phyloP scores from a whole-genome alignment of 129 eudicot genomes.

The Pulicaria dysenterica region DNA sequence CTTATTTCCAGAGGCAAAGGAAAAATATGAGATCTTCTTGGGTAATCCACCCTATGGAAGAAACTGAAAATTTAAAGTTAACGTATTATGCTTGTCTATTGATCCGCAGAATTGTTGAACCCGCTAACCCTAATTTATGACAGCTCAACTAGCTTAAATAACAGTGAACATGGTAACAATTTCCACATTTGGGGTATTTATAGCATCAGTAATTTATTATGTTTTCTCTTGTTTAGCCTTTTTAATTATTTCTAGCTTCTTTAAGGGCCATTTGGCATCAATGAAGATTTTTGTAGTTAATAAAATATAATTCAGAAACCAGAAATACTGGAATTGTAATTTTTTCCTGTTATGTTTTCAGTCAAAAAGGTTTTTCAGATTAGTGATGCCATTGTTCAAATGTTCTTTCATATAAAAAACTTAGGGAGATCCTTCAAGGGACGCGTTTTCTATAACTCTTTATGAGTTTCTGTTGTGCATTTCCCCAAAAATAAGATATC shows the following conservation, averaged over 20 bases:
- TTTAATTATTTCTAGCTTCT: background rate
- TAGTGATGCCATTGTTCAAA: background rate
- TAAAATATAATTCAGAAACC: slow-evolving; percentile 3
- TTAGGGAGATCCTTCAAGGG: background rate
- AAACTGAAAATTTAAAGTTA: background rate
- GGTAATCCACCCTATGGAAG: background rate
- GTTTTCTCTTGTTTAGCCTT: background rate
- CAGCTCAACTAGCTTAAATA: background rate
- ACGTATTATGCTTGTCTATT: background rate
- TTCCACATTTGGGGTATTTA: background rate
- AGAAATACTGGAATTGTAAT: background rate
- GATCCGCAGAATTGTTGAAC: background rate
- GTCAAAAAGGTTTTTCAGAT: background rate
- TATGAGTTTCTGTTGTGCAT: background rate
- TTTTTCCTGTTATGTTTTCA: background rate
- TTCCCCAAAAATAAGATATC: background rate
- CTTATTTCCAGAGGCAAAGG: background rate
- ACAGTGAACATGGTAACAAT: background rate
- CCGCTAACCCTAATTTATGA: background rate
- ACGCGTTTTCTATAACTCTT: background rate
- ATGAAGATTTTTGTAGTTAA: background rate
- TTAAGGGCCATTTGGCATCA: background rate
- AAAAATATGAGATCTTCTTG: background rate
- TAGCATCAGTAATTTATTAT: background rate
- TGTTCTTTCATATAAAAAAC: background rate